These are phyloP conservation scores for Pythium scleroteichum DNA, from an alignment of 352 stramenopile genomes.

Conservation along the genomic window DNA sequence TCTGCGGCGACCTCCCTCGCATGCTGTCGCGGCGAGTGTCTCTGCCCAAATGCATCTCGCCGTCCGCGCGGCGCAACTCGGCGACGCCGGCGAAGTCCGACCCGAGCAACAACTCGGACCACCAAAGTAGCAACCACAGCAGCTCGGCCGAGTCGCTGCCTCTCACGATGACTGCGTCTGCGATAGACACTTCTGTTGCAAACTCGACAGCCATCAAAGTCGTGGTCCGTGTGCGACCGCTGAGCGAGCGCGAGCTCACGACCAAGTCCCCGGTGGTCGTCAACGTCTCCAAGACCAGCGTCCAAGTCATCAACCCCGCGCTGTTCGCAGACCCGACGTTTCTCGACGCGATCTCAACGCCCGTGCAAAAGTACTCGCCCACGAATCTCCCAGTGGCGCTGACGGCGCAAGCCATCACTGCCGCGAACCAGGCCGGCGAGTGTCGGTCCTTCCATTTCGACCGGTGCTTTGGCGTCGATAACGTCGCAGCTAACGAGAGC, in stretches of 20 bases:
- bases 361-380: slow-evolving; percentile 22
- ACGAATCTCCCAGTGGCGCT: slow-evolving; percentile 33
- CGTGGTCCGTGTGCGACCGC: slow-evolving; percentile 67
- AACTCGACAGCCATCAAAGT: slow-evolving; percentile 60
- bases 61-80: slow-evolving; percentile 8
- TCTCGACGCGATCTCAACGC: slow-evolving; percentile 40
- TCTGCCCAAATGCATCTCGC: slow-evolving; percentile 31
- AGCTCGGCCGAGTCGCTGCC: not conserved
- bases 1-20: too few relatives aligned
- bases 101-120: not conserved
- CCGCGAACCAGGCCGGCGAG: slow-evolving; percentile 43
- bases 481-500: slow-evolving; percentile 29
- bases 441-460: slow-evolving; percentile 80
- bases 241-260: slow-evolving; percentile 58
- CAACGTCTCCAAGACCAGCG: slow-evolving; percentile 38
- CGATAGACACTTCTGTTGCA: not conserved
- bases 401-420: slow-evolving; percentile 30
- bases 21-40: slow-evolving; percentile 27
- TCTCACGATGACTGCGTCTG: slow-evolving; percentile 1
- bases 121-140: not conserved
- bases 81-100: not conserved
- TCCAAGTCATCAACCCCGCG: slow-evolving; percentile 69
- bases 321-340: slow-evolving; percentile 61
- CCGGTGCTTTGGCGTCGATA: slow-evolving; percentile 64
- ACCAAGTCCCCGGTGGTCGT: slow-evolving; percentile 55